Conservation (phyloP, 257 asterid genomes). For the Solanum chilense region DNA sequence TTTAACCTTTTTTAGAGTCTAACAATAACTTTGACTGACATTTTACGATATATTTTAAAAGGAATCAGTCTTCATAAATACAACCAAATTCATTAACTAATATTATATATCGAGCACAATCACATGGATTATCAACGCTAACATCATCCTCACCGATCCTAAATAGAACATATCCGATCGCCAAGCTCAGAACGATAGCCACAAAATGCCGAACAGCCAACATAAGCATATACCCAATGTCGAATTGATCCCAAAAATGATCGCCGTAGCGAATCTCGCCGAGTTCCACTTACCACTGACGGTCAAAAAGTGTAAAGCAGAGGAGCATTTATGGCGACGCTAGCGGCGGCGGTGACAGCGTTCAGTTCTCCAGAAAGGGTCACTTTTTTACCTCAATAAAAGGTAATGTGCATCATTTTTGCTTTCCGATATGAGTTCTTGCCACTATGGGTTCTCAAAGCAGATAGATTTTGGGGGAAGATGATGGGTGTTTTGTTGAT, state of each 20-base stretch:
- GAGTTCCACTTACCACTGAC: slow-evolving; percentile 7
- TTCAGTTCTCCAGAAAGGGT: slow-evolving; percentile 79
- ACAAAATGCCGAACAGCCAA: slow-evolving; percentile 56
- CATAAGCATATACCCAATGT: slow-evolving; percentile 80
- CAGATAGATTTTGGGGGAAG: neutral
- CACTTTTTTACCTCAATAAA: slow-evolving; percentile 71
- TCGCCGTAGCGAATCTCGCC: slow-evolving; percentile 28
- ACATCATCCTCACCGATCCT: slow-evolving; percentile 36
- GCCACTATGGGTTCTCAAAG: too few relatives aligned
- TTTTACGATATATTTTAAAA: neutral
- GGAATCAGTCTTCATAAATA: neutral
- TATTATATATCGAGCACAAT: slow-evolving; percentile 46
- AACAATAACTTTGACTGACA: neutral
- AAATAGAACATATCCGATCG: slow-evolving; percentile 49
- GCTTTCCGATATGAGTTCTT: neutral
- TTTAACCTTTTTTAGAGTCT: neutral
- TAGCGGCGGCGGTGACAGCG: neutral
- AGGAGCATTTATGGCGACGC: slow-evolving; percentile 12
- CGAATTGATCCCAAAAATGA: slow-evolving; percentile 54
- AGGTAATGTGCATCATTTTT: slow-evolving; percentile 97
- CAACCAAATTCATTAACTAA: neutral
- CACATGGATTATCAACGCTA: slow-evolving; percentile 53
- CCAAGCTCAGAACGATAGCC: slow-evolving; percentile 58
- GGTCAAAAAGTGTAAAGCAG: slow-evolving; percentile 19
- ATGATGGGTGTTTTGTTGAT: too few relatives aligned